Conservation (phyloP, 169 alveolate genomes). For the Plasmodium sp. region DNA sequence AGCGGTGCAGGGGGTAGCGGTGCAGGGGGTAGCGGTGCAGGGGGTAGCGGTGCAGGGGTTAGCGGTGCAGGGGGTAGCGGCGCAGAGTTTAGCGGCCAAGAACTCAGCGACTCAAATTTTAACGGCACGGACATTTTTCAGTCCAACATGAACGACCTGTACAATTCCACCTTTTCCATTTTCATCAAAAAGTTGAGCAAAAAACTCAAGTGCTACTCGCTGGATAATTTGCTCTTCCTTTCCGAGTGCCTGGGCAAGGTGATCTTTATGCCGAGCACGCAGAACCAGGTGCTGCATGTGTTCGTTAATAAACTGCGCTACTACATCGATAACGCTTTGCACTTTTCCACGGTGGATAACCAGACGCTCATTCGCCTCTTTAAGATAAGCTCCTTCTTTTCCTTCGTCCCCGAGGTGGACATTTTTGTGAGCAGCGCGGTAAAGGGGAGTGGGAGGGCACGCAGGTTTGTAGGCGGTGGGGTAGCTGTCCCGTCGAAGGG, state of each 20-base stretch:
- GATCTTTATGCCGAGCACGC: constrained; percentile 47
- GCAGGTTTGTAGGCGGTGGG: background rate
- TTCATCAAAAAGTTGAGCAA: constrained; percentile 36
- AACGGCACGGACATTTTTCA: constrained; percentile 4
- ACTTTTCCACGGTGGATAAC: constrained; percentile 1
- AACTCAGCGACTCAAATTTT: background rate
- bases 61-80: background rate
- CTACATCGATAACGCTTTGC: constrained; percentile 7
- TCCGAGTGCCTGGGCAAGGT: constrained; percentile 50
- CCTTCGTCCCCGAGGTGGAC: constrained; percentile 61
- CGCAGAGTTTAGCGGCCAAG: no score
- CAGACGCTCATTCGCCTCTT: constrained; percentile 24
- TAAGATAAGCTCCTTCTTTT: constrained; percentile 43
- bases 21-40: background rate
- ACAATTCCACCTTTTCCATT: constrained; percentile 29
- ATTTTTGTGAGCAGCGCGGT: background rate
- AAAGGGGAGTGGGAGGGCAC: background rate
- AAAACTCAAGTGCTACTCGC: constrained; percentile 1
- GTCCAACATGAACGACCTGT: constrained; percentile 25
- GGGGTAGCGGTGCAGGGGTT: background rate
- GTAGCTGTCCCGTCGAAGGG: background rate
- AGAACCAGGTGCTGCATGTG: constrained; percentile 36
- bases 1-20: background rate
- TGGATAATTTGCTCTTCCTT: constrained; percentile 18
- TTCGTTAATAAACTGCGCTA: constrained; percentile 50